Evolutionary conservation across 192 early-diverging fungal genomes (phyloP), one percentile per base, ranked within the genome.

Genomic region (Jimgerdemannia flammicorona): DNA sequence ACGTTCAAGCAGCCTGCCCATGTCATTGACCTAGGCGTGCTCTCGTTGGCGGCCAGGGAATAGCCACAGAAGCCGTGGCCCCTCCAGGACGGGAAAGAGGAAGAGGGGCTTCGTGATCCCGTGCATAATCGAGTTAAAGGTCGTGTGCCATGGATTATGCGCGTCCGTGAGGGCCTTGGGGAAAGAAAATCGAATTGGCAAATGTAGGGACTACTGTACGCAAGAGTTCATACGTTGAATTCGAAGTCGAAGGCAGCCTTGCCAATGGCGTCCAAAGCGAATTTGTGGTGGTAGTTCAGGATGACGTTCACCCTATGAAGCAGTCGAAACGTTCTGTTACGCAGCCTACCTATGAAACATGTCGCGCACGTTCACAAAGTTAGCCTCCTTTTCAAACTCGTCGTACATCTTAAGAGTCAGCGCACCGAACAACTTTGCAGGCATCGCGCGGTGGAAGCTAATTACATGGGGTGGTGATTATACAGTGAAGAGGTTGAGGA

Each of bases 51-150:
- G 29, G 29, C 29, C 29, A 29, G 29, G 29, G 29, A 29, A 29
- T 1, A 29, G 29, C 29, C 29, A 29, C 29, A 29, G 29, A 1
- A 29, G 29, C 29, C 29, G 29, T 29, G 29, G 29, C 29, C 29
- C 29, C 75, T 87, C 86, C 44, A 86, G 72, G 17, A 79, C 64
- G 9, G 86, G 86, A 64, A 87, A 85, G 41, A 87, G 75, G 29
- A 85, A 73, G n/a, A 64, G 10, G 84, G 83, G 67, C n/a, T 76
- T 77, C 67, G 11, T 8, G 3, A 66, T 9, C n/a, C 63, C 3
- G 43, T 18, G 40, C 3, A 67, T 73, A 40, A 73, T 29, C 29
- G 29, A 29, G 29, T 29, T 29, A 29, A 29, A 29, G 29, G 29
- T 29, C 29, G 29, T 29, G 29, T 29, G 29, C 29, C 29, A 29